Percentiles rank a stretch among this genome's conserved stretches.
These are phyloP conservation scores for Calonectria crousiana DNA, from an alignment of 2,329 filamentous ascomycete genomes.

Conservation along the genomic window DNA sequence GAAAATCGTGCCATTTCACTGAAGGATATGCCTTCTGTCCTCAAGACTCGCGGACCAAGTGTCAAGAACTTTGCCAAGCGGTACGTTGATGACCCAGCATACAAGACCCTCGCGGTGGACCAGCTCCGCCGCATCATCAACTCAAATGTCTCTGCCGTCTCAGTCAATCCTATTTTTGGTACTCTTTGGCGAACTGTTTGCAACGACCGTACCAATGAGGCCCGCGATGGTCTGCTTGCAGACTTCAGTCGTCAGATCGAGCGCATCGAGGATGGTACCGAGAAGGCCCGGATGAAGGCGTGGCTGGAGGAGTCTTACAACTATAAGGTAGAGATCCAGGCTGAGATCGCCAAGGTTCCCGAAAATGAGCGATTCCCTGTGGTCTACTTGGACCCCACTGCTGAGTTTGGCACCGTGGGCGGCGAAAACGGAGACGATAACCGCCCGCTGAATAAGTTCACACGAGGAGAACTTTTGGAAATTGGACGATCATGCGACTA, in stretches of 20 bases:
- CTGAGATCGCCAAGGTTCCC: conserved; percentile 52
- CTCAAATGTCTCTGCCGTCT: conserved; percentile 56
- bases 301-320: conserved; percentile 67
- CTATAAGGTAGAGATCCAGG: conserved; percentile 57
- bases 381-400: conserved; percentile 63
- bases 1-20: conserved; percentile 28
- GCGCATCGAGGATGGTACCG: conserved; percentile 44
- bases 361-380: conserved; percentile 57
- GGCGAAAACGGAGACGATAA: conserved; percentile 29
- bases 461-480: conserved; percentile 61
- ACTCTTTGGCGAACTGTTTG: conserved; percentile 62
- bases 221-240: conserved; percentile 56
- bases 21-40: conserved; percentile 38
- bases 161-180: conserved; percentile 64
- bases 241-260: conserved; percentile 57
- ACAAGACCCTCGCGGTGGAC: conserved; percentile 52
- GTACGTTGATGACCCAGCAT: conserved; percentile 53
- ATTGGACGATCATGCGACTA: conserved; percentile 64
- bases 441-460: conserved; percentile 50
- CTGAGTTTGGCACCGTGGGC: conserved; percentile 47
- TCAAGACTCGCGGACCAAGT: conserved; percentile 40
- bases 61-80: conserved; percentile 53
- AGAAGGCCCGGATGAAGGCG: conserved; percentile 55
- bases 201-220: conserved; percentile 57
- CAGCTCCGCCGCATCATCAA: conserved; percentile 58